phyloP scores from a whole-genome alignment of 257 asterid species.

The Solanum chmielewskii region DNA sequence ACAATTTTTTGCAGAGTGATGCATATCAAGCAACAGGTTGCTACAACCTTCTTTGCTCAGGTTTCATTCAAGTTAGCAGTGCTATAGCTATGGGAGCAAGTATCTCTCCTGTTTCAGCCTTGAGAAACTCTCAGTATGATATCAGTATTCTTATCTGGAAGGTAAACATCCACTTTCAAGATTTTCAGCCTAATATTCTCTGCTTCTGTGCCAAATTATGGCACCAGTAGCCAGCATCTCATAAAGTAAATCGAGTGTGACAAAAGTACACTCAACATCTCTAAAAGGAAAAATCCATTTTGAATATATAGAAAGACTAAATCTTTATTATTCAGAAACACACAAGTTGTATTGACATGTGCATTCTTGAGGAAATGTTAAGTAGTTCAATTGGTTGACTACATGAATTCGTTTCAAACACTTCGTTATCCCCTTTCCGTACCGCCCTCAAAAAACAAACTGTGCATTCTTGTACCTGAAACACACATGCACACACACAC shows the following conservation, averaged over 20 bases:
- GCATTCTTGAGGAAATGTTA: background rate
- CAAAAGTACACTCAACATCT: background rate
- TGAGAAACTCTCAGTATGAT: conserved; percentile 60
- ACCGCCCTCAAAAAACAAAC: background rate
- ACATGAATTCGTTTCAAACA: background rate
- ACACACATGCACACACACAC: background rate
- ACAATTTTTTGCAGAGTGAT: conserved; percentile 49
- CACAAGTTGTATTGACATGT: background rate
- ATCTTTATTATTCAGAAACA: background rate
- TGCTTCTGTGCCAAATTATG: conserved; percentile 2
- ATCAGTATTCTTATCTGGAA: conserved; percentile 83
- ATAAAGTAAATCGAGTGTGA: background rate
- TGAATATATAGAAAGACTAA: background rate
- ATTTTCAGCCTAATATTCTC: conserved; percentile 3
- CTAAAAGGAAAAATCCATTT: background rate
- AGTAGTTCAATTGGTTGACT: background rate
- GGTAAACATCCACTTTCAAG: conserved; percentile 36
- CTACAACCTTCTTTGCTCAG: conserved; percentile 88
- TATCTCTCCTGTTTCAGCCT: conserved; percentile 79
- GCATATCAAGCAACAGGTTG: conserved; percentile 97
- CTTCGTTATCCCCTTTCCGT: background rate
- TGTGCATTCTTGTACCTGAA: background rate
- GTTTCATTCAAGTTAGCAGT: conserved; percentile 80
- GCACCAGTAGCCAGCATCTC: background rate
- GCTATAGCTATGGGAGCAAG: conserved; percentile 96